Conservation (phyloP, 2,329 filamentous ascomycete genomes). For the Talaromyces pinophilus region DNA sequence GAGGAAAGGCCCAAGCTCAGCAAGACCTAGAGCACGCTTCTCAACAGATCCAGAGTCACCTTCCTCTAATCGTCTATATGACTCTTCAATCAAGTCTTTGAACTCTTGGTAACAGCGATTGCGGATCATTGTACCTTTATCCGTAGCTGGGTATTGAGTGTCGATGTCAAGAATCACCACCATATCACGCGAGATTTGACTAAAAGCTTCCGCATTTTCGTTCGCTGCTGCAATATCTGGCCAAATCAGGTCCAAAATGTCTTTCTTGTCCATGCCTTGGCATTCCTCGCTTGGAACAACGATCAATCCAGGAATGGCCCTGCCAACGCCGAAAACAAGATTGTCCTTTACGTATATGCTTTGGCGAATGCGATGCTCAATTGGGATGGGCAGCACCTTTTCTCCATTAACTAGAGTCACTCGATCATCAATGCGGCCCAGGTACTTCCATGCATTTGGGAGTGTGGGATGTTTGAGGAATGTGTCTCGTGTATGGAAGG, state of each 20-base stretch:
- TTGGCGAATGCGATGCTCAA: not conserved
- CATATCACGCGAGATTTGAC: not conserved
- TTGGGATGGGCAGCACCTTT: slow-evolving; percentile 27
- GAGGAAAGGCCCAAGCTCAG: not conserved
- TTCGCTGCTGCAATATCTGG: not conserved
- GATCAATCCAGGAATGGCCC: not conserved
- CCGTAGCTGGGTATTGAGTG: not conserved
- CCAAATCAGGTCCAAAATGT: not conserved
- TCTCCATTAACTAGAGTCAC: slow-evolving; percentile 26
- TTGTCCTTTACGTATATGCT: not conserved
- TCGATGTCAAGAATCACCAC: not conserved
- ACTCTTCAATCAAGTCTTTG: not conserved
- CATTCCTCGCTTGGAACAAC: not conserved
- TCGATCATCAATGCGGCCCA: slow-evolving; percentile 21
- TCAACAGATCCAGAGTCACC: not conserved
- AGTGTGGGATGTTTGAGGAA: slow-evolving; percentile 6
- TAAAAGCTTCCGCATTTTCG: not conserved
- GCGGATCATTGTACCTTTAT: not conserved
- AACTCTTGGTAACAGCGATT: not conserved
- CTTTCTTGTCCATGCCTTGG: not conserved
- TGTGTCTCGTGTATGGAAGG: slow-evolving; percentile 10
- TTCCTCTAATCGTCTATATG: not conserved
- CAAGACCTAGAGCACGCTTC: not conserved
- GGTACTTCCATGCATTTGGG: slow-evolving; percentile 20
- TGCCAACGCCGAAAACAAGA: not conserved